Percentiles rank a stretch among this genome's conserved stretches.
phyloP scores from a whole-genome alignment of 1,139 yeast genomes.

The Meyerozyma athensensis region DNA sequence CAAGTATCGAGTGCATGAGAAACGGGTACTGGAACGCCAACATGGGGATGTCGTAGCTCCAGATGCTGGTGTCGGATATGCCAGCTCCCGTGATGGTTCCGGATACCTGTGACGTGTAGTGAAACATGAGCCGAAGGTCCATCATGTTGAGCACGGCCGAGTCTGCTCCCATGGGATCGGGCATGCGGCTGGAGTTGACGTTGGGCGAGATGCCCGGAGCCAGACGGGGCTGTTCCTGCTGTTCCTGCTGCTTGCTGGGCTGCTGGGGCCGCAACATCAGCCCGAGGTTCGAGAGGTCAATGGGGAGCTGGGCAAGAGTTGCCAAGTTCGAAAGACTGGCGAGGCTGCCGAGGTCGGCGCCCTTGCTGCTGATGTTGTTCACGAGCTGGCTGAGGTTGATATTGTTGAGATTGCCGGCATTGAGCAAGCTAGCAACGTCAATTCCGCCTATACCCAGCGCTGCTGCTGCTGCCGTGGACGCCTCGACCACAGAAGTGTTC shows the following conservation, averaged over 20 bases:
- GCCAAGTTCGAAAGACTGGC: constrained; percentile 41
- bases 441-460: background rate
- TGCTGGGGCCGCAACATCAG: constrained; percentile 19
- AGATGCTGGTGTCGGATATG: constrained; percentile 77
- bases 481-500: background rate
- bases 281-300: constrained; percentile 36
- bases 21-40: constrained; percentile 86
- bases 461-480: background rate
- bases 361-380: constrained; percentile 35
- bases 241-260: constrained; percentile 6
- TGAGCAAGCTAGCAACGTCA: constrained; percentile 18
- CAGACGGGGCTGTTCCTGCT: constrained; percentile 1
- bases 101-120: constrained; percentile 80
- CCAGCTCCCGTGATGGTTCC: constrained; percentile 89
- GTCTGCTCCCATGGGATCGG: constrained; percentile 10
- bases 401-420: constrained; percentile 44
- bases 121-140: constrained; percentile 79
- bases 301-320: constrained; percentile 41
- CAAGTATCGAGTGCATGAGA: constrained; percentile 84
- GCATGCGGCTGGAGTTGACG: constrained; percentile 13
- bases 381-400: constrained; percentile 43
- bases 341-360: constrained; percentile 35
- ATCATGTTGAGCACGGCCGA: constrained; percentile 53
- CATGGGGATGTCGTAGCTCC: constrained; percentile 85
- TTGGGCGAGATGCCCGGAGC: constrained; percentile 29